These are phyloP conservation scores for Crithidia fasciculata DNA, from an alignment of 208 protist species.

Conservation along the genomic window DNA sequence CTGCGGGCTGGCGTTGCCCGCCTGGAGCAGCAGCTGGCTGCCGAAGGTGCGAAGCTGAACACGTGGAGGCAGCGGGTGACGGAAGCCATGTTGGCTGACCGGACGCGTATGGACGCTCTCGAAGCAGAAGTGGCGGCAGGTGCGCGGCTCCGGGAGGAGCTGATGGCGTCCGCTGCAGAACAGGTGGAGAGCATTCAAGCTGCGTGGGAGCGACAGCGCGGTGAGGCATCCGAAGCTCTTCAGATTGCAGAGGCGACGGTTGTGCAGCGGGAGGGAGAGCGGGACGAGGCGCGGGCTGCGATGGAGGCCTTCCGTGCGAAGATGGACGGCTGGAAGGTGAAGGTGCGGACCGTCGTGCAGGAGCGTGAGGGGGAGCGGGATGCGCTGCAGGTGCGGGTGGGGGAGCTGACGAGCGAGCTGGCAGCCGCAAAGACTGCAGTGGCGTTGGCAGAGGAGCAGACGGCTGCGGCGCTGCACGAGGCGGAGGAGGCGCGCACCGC, in stretches of 20 bases:
- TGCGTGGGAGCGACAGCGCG: too few relatives aligned
- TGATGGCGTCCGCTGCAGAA: too few relatives aligned
- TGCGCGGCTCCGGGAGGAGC: neutral
- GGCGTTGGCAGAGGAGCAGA: neutral
- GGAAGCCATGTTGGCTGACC: too few relatives aligned
- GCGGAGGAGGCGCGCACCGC: neutral
- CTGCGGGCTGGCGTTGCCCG: neutral
- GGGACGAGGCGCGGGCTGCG: neutral
- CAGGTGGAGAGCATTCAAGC: too few relatives aligned
- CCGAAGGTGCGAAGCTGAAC: neutral
- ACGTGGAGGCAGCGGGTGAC: too few relatives aligned
- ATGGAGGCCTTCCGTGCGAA: slow-evolving; percentile 18
- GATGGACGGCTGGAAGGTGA: slow-evolving; percentile 33
- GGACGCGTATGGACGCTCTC: too few relatives aligned
- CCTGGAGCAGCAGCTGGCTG: neutral
- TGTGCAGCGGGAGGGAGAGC: neutral
- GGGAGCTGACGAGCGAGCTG: neutral
- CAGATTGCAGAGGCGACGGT: too few relatives aligned
- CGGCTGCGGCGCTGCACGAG: slow-evolving; percentile 7
- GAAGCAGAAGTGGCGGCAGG: neutral
- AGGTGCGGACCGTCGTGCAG: slow-evolving; percentile 28
- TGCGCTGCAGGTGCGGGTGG: slow-evolving; percentile 13
- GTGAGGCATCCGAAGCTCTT: too few relatives aligned
- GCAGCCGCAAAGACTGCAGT: neutral
- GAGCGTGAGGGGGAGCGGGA: slow-evolving; percentile 29